Base-by-base conservation (phyloP, 2,329 filamentous ascomycete genomes). In the Arthrobotrys pseudoclavata region DNA sequence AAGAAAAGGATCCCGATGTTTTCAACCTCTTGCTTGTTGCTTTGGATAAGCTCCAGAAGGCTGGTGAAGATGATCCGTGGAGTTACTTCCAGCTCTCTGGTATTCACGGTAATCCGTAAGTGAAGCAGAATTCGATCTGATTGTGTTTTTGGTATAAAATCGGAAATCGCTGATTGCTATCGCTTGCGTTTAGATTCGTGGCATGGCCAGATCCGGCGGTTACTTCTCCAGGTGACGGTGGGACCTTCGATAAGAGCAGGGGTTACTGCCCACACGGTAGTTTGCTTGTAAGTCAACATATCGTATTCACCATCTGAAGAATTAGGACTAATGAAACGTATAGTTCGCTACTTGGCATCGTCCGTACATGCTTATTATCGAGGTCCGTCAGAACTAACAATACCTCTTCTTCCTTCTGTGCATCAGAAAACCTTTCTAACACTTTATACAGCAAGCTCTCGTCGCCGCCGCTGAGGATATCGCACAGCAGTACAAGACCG, bases 311-410 rank as follows among this genome's bases (percentile, higher is more conserved):
- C 1, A 53, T 15, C 5, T 18, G n/a, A 4, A 3, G 13, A 29
- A 40, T 10, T 42, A n/a, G 20, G 13, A 24, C 40, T 64, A 42
- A 66, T 31, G 6, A 18, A 26, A 5, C 9, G 0, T 1, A 37
- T 18, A 74, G 48, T 82, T 82, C 57, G 69, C 74, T 6, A 81
- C 80, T 52, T 82, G 82, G 82, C 82, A 82, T 74, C 78, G 82
- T 26, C 81, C 81, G 2, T 82, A 82, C 52, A 42, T 82, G 47
- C 42, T 77, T 15, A 70, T 82, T 48, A 31, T 82, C 15, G 81
- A 82, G 79, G 80, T 81, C 67, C 68, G 52, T 53, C 10, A 1
- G 6, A 18, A 9, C n/a, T 4, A 45, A 45, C 13, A n/a, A 15
- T 15, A 4, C 6, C 12, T 40, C 34, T 1, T 42, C 15, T 7